phyloP scores from a whole-genome alignment of 2,329 filamentous ascomycete genomes.

The Arthrobotrys sphaeroides region DNA sequence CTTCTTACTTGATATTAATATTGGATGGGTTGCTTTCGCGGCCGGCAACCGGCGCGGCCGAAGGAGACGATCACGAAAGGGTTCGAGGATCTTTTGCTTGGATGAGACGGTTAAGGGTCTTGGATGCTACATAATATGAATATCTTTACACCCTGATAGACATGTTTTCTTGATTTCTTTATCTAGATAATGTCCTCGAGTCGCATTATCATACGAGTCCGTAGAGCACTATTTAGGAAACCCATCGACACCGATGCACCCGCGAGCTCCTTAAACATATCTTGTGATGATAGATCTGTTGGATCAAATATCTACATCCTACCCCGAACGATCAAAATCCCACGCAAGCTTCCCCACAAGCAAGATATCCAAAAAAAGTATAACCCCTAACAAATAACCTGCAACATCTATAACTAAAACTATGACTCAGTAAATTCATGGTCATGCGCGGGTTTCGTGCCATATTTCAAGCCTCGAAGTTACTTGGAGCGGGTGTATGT shows the following conservation, averaged over 20 bases:
- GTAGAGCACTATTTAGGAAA: neutral
- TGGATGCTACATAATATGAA: no score
- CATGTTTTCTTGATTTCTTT: no score
- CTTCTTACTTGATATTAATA: neutral
- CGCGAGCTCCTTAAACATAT: neutral
- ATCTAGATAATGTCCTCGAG: neutral
- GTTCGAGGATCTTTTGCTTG: no score
- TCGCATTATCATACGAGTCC: neutral
- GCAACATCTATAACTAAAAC: no score
- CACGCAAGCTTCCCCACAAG: neutral
- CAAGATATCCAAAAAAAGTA: no score
- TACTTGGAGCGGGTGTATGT: no score
- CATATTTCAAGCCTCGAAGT: neutral
- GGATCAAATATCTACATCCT: neutral
- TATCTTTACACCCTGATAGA: no score
- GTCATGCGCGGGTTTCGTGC: neutral
- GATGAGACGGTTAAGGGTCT: no score
- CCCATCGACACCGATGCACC: neutral
- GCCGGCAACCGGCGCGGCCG: no score
- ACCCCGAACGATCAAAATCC: neutral
- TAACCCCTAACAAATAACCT: no score
- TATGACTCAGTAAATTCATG: slow-evolving; percentile 1
- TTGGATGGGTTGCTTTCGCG: neutral
- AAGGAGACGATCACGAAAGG: no score
- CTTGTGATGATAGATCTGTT: slow-evolving; percentile 1